Conservation (phyloP, 164 flowering plant genomes). For the Warburgia ugandensis region DNA sequence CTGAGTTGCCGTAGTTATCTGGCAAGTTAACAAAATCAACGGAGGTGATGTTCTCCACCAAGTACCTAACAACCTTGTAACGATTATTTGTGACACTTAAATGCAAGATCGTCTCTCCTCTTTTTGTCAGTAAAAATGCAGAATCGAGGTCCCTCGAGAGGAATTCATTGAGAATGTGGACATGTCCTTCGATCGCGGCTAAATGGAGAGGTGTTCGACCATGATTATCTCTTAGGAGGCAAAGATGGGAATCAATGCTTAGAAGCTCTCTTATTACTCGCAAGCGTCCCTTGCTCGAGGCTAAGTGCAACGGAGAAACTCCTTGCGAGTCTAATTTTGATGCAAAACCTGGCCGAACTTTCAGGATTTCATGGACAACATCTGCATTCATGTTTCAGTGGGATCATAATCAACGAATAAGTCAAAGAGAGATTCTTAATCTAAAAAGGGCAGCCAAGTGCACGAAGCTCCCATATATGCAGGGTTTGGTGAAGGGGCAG, state of each 20-base stretch:
- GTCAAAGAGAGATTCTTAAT: no score
- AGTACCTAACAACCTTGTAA: not conserved
- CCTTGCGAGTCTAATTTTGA: not conserved
- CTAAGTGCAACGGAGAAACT: slow-evolving; percentile 9
- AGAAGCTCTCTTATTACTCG: not conserved
- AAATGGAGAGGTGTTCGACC: slow-evolving; percentile 6
- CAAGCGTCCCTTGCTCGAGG: not conserved
- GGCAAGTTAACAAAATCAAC: not conserved
- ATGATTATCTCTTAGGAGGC: not conserved
- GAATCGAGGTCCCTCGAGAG: not conserved
- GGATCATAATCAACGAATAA: no score
- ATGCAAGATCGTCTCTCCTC: slow-evolving; percentile 1
- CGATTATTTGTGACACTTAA: slow-evolving; percentile 1
- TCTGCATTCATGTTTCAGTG: no score
- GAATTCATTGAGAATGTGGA: not conserved
- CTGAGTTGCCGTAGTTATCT: slow-evolving; percentile 4
- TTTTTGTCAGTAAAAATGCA: not conserved
- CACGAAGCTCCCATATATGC: no score
- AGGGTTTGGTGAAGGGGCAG: no score
- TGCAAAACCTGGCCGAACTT: not conserved
- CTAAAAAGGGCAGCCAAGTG: no score
- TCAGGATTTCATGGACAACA: not conserved
- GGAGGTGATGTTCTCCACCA: not conserved
- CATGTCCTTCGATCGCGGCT: slow-evolving; percentile 2
- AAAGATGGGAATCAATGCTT: not conserved